Conservation (phyloP, 345 rosid species). For the Populus davidiana region DNA sequence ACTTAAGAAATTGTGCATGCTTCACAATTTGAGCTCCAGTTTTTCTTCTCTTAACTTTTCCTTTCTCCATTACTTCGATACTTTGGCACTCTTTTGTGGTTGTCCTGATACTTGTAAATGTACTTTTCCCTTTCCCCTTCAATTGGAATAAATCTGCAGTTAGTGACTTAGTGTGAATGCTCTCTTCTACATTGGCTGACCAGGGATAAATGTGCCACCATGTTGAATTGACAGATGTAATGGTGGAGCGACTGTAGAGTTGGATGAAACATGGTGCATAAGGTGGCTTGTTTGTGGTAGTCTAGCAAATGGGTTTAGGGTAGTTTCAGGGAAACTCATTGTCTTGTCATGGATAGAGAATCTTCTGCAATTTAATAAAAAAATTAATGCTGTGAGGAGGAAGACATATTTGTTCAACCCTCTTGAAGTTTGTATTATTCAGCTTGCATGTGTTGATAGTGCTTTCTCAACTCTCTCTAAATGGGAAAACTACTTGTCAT, state of each 20-base stretch:
- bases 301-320: neutral
- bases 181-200: neutral
- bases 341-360: neutral
- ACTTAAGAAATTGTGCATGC: neutral
- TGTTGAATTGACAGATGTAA: neutral
- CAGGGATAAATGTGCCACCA: neutral
- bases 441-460: neutral
- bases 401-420: neutral
- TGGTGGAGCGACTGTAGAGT: neutral
- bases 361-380: neutral
- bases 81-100: neutral
- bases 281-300: neutral
- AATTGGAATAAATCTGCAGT: neutral
- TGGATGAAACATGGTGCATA: neutral
- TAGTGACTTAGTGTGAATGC: neutral
- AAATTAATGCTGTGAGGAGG: neutral
- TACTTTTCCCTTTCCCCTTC: neutral
- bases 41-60: neutral
- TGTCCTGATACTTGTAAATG: neutral
- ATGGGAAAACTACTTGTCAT: too few species aligned
- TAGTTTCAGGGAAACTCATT: neutral
- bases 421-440: neutral
- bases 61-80: too few species aligned
- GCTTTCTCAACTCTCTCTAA: too few species aligned
- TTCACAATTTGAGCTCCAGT: neutral